A percentile compares a stretch with the other conserved stretches of the same genome.
Conservation (phyloP, 805 yeast genomes). For the Lipomyces spencermartinsiae region DNA sequence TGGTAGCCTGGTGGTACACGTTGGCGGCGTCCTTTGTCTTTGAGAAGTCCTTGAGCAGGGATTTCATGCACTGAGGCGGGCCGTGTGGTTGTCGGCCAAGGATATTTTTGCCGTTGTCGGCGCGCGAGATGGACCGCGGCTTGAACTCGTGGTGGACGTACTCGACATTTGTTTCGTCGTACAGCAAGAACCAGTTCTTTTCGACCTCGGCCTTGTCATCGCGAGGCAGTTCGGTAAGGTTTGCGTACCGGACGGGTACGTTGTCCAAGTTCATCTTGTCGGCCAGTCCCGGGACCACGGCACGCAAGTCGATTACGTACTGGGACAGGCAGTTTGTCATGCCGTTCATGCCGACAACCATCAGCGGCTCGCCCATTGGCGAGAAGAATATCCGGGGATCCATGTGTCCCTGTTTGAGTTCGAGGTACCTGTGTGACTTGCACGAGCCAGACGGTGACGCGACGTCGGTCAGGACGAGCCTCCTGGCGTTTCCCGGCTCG, state of each 20-base stretch:
- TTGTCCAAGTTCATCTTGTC: constrained; percentile 17
- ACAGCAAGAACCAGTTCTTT: constrained; percentile 31
- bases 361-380: constrained; percentile 34
- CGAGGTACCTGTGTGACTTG: constrained; percentile 8
- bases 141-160: constrained; percentile 23
- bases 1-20: constrained; percentile 31
- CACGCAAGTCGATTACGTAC: constrained; percentile 31
- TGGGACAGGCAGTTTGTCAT: constrained; percentile 23
- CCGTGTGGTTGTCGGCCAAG: neutral
- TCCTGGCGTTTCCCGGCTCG: neutral
- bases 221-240: constrained; percentile 24
- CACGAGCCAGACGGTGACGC: constrained; percentile 14
- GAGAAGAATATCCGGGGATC: constrained; percentile 35
- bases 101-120: constrained; percentile 6
- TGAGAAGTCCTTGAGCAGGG: neutral
- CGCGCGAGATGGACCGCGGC: constrained; percentile 11
- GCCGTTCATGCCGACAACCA: constrained; percentile 33
- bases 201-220: constrained; percentile 16
- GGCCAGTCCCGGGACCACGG: constrained; percentile 24
- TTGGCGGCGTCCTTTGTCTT: neutral
- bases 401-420: constrained; percentile 24
- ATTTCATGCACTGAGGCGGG: constrained; percentile 7
- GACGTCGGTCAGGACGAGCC: constrained; percentile 13
- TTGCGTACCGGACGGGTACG: constrained; percentile 26
- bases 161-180: constrained; percentile 20